Percentiles rank a stretch among this genome's conserved stretches.
Conservation (phyloP, 495 filamentous ascomycete genomes). For the Hypoxylon subgilvum region DNA sequence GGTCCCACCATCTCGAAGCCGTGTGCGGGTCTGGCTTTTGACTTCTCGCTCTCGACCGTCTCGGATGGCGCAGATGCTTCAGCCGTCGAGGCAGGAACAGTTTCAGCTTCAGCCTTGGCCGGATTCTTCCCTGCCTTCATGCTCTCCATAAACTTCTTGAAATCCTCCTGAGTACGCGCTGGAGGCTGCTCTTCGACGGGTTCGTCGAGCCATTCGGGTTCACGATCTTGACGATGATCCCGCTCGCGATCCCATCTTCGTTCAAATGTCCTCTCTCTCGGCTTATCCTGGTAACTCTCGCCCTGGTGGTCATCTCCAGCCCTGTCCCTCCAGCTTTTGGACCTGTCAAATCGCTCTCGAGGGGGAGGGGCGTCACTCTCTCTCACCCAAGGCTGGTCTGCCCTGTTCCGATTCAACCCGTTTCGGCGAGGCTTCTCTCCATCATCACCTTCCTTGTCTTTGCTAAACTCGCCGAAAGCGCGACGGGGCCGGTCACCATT, state of each 20-base stretch:
- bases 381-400: constrained; percentile 53
- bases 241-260: constrained; percentile 70
- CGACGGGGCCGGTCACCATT: constrained; percentile 62
- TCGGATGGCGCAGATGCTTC: constrained; percentile 33
- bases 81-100: constrained; percentile 41
- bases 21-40: constrained; percentile 60
- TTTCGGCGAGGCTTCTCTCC: constrained; percentile 63
- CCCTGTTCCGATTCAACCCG: constrained; percentile 50
- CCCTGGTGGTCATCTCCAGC: constrained; percentile 55
- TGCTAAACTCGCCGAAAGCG: constrained; percentile 54
- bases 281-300: constrained; percentile 50
- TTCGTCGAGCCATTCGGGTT: constrained; percentile 87
- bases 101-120: constrained; percentile 38
- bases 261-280: constrained; percentile 52
- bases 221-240: constrained; percentile 69
- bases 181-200: constrained; percentile 71
- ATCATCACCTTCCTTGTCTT: constrained; percentile 60
- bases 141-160: constrained; percentile 90
- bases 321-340: constrained; percentile 72
- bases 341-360: constrained; percentile 62
- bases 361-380: constrained; percentile 47
- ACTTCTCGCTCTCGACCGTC: constrained; percentile 51
- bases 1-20: constrained; percentile 68
- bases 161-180: constrained; percentile 85
- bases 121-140: constrained; percentile 73